phyloP scores from a whole-genome alignment of 2,329 filamentous ascomycete species.

The Ceratocystis variospora region DNA sequence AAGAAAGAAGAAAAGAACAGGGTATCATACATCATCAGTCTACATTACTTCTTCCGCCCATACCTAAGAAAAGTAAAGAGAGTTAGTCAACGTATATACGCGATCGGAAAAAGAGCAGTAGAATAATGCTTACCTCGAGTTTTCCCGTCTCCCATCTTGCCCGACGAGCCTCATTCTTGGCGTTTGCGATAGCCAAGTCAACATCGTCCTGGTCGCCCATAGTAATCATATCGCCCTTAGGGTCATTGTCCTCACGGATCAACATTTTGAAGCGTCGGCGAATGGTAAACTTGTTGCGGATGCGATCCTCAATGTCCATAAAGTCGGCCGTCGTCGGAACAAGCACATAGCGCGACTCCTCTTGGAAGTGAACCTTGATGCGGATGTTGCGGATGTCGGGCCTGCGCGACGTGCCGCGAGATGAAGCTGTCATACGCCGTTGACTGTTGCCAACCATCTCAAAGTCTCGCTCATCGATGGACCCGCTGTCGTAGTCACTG shows the following conservation, averaged over 20 bases:
- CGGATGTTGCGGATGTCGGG: slow-evolving; percentile 65
- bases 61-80: slow-evolving; percentile 27
- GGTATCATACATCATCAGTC: slow-evolving; percentile 7
- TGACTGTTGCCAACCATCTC: slow-evolving; percentile 54
- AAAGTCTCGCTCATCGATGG: slow-evolving; percentile 63
- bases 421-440: slow-evolving; percentile 31
- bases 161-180: slow-evolving; percentile 53
- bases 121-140: slow-evolving; percentile 63
- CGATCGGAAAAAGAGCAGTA: slow-evolving; percentile 7
- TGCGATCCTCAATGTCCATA: slow-evolving; percentile 60
- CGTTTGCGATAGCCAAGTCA: slow-evolving; percentile 66
- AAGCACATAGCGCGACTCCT: slow-evolving; percentile 89
- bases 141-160: slow-evolving; percentile 75
- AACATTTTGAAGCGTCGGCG: slow-evolving; percentile 74
- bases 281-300: slow-evolving; percentile 77
- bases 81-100: slow-evolving; percentile 22
- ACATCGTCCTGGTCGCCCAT: slow-evolving; percentile 94
- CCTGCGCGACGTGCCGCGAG: slow-evolving; percentile 42
- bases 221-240: slow-evolving; percentile 82
- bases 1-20: slow-evolving; percentile 1
- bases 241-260: slow-evolving; percentile 64
- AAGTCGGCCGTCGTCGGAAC: slow-evolving; percentile 61
- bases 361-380: slow-evolving; percentile 76
- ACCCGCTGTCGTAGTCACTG: slow-evolving; percentile 57
- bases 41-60: slow-evolving; percentile 30